A percentile compares a stretch with the other conserved stretches of the same genome.
Evolutionary conservation across 2,329 filamentous ascomycete species (phyloP).

Genomic region (Sporothrix globosa): DNA sequence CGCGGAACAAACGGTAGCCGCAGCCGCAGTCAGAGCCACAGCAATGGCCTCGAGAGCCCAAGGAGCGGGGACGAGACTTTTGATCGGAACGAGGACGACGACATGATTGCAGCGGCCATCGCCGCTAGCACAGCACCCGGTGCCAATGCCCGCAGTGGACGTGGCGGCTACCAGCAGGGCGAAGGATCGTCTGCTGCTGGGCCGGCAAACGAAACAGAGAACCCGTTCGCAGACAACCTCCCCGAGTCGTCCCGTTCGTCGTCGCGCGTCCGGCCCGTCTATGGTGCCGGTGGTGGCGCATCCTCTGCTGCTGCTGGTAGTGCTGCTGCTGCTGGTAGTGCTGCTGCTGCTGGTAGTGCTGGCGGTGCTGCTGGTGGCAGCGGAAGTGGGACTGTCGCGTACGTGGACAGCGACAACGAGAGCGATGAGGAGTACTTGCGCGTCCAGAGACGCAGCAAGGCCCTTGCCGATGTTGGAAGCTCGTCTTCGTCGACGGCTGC

Average conservation of each 20-base stretch:
- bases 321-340: no score
- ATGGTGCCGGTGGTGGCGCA: conserved; percentile 16
- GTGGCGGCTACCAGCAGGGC: neutral
- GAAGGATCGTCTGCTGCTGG: conserved; percentile 19
- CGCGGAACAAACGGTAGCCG: conserved; percentile 30
- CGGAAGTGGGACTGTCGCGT: conserved; percentile 19
- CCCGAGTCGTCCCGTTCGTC: conserved; percentile 34
- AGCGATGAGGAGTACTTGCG: conserved; percentile 34
- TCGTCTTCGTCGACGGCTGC: conserved; percentile 6
- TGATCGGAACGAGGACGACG: conserved; percentile 30
- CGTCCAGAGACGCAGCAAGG: conserved; percentile 28
- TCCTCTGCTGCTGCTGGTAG: neutral
- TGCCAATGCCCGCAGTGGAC: conserved; percentile 17
- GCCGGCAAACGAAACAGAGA: conserved; percentile 21
- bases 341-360: no score
- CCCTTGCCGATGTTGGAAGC: neutral
- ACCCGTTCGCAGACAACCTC: conserved; percentile 32
- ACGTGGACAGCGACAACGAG: conserved; percentile 30
- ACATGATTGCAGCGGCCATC: conserved; percentile 35
- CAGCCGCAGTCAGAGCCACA: conserved; percentile 20
- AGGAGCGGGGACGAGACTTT: neutral
- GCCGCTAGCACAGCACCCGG: conserved; percentile 35
- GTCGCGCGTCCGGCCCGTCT: conserved; percentile 25
- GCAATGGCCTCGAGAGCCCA: neutral
- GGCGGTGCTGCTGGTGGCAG: conserved; percentile 14